phyloP scores from a whole-genome alignment of 1,284 basidiomycete genomes.

The Marasmius oreades region DNA sequence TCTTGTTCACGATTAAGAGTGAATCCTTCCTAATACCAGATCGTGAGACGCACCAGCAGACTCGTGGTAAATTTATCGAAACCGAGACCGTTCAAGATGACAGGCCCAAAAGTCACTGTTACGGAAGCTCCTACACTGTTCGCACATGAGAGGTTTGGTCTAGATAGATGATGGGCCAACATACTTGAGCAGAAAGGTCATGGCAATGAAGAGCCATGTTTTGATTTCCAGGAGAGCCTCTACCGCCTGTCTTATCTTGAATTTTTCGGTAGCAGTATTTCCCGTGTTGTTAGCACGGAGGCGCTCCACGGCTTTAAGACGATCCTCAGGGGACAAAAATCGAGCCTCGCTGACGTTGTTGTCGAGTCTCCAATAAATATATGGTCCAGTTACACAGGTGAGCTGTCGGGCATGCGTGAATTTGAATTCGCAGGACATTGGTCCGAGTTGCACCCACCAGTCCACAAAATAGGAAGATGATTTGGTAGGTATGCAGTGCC shows the following conservation, averaged over 20 bases:
- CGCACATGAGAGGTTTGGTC: neutral
- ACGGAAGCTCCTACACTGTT: conserved; percentile 17
- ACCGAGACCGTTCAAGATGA: conserved; percentile 16
- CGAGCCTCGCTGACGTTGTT: conserved; percentile 14
- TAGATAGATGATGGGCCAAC: neutral
- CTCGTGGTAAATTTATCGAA: conserved; percentile 16
- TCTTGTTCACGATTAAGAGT: neutral
- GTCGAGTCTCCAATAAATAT: conserved; percentile 14
- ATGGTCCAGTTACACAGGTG: neutral
- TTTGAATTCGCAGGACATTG: neutral
- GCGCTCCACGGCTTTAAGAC: conserved; percentile 16
- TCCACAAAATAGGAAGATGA: conserved; percentile 14
- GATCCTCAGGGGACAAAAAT: conserved; percentile 16
- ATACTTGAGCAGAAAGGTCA: conserved; percentile 17
- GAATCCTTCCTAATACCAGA: too few relatives aligned
- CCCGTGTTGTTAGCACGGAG: conserved; percentile 18
- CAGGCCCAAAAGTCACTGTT: conserved; percentile 15
- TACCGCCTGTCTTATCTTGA: conserved; percentile 15
- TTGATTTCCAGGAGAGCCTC: conserved; percentile 12
- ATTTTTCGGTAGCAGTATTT: conserved; percentile 10
- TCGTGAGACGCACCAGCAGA: conserved; percentile 4
- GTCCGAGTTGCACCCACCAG: conserved; percentile 4
- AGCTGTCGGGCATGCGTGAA: neutral
- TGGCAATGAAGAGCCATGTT: conserved; percentile 16
- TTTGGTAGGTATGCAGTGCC: conserved; percentile 12